Evolutionary conservation across 176 grass and related monocot genomes (phyloP), one percentile per base, ranked within the genome.

Genomic region (Raddia guianensis): DNA sequence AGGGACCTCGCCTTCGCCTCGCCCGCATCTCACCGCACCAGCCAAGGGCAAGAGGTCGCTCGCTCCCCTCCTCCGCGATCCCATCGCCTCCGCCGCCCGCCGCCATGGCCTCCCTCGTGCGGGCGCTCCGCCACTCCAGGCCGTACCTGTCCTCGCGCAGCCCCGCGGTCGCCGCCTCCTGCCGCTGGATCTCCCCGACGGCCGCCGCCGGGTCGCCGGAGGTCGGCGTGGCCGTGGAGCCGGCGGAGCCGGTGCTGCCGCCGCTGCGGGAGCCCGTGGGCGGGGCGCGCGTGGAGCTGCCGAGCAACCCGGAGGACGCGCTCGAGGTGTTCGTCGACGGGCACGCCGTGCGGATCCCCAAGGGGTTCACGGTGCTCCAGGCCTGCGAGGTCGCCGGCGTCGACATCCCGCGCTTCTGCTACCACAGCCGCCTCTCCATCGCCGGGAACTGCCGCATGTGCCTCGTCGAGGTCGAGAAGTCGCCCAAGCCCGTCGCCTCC

Each of bases 391-490:
- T 93, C 34, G 97, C 97, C 14, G 97, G 97, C 55, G 93, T 99
- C 35, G 97, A 99, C 74, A 99, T 96, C 73, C 97, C 93, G 27
- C 67, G 97, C 0, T 99, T 99, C 83, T 99, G 97, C 86, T 99
- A 99, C 90, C 97, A 99, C 80, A 95, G 87, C 64, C 87, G 92
- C 0, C 89, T 99, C 3, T 96, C 97, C 35, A 90, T 99, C 43
- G 93, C 97, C 0, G 97, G 97, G 0, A 99, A 99, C 84, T 99
- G 97, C 86, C 89, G 97, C 61, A 99, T 99, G 97, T 99, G 97
- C 80, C 93, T 99, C 48, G 97, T 99, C 50, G 97, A 99, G 87
- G 97, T 99, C 64, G 97, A 99, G 89, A 99, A 99, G 78, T 99
- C 97, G 53, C 97, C 97, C 81, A 99, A 99, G 88, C 97, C 97